Conservation (phyloP, 2,329 filamentous ascomycete species). For the Emergomyces africanus region DNA sequence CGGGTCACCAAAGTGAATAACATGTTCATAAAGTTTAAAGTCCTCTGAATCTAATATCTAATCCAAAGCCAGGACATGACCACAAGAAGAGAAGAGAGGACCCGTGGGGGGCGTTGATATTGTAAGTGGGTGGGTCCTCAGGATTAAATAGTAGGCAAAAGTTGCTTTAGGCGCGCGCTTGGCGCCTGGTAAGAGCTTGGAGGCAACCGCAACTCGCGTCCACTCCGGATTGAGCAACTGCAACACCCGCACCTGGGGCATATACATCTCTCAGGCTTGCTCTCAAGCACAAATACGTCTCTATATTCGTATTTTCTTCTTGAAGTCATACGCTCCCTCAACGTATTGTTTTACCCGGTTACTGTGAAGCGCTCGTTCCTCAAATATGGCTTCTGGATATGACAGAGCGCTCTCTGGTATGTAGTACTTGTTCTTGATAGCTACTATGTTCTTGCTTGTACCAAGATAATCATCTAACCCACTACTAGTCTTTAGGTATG, state of each 20-base stretch:
- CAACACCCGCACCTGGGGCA: neutral
- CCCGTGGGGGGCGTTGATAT: neutral
- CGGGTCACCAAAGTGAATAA: neutral
- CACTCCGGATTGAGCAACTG: neutral
- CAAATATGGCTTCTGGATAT: slow-evolving; percentile 79
- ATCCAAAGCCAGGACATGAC: neutral
- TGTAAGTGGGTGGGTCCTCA: neutral
- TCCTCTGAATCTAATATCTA: neutral
- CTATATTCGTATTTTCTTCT: neutral
- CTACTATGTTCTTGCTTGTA: slow-evolving; percentile 9
- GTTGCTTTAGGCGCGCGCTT: slow-evolving; percentile 6
- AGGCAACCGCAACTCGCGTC: slow-evolving; percentile 10
- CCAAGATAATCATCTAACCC: slow-evolving; percentile 1
- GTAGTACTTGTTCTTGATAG: slow-evolving; percentile 26
- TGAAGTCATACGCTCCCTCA: neutral
- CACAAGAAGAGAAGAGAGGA: neutral
- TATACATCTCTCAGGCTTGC: neutral
- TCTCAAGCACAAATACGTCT: neutral
- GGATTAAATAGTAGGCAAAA: neutral
- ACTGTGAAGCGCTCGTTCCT: neutral
- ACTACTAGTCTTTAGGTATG: slow-evolving; percentile 64
- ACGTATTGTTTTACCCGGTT: neutral
- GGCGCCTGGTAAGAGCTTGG: slow-evolving; percentile 1
- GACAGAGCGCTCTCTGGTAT: slow-evolving; percentile 97
- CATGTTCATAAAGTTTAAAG: neutral